Evolutionary conservation across 2,329 filamentous ascomycete species (phyloP), one percentile per base, ranked within the genome.

Genomic region (Colletotrichum tofieldiae): DNA sequence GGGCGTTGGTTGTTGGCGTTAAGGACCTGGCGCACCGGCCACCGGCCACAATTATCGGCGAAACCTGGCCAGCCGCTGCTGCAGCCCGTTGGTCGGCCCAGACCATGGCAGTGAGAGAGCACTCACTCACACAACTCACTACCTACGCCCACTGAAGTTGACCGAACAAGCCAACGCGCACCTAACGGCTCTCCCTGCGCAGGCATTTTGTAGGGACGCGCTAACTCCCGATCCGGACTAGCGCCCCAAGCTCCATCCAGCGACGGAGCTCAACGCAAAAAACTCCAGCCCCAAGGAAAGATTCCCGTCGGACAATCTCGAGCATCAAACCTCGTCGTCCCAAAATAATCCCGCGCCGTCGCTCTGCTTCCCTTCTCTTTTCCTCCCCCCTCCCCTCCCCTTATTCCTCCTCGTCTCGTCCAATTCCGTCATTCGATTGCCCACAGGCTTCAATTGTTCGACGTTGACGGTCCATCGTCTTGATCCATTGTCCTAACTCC

Each of bases 201-300:
- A 37, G 66, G 49, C 47, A 71, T 73, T 76, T 75, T 76, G 74
- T 75, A 75, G 75, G 70, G 73, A 63, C 37, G 43, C 68, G 43
- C 74, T 73, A 76, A 35, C 5, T 0, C 74, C 79, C 73, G 78
- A 80, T 78, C 62, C 65, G 80, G 80, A 72, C 74, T 82, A 80
- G 77, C 73, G 76, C 75, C 66, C 67, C 75, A 75, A 78, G 78
- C 78, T 79, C 76, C 77, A 79, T 79, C 77, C 76, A 77, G 76
- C 78, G 76, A 79, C 78, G 78, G 79, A 82, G 81, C 82, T 83
- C 82, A 83, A 83, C 82, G 78, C 78, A 82, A 82, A 83, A 83
- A 83, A 82, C 79, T 78, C 77, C 77, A 81, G 79, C 81, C 81
- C 81, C 80, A 82, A 82, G 77, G 77, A 81, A 73, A 73, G 71